phyloP scores from a whole-genome alignment of 345 rosid genomes.

The Brassica incana region DNA sequence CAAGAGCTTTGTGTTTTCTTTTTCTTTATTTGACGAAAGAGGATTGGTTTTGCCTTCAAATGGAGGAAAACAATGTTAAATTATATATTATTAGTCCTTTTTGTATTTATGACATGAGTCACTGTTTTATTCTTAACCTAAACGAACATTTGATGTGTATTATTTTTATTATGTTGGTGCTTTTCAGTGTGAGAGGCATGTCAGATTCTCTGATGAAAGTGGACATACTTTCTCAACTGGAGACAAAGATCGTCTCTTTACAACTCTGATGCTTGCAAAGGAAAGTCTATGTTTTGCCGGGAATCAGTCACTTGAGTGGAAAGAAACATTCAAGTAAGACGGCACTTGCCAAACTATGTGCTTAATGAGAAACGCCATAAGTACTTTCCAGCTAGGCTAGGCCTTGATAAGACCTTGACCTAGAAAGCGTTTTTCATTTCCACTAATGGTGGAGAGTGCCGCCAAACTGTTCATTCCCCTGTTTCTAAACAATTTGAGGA shows the following conservation, averaged over 20 bases:
- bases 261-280: conserved; percentile 32
- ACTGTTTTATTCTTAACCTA: conserved; percentile 7
- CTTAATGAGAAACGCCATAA: conserved; percentile 32
- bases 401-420: conserved; percentile 34
- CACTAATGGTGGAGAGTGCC: conserved; percentile 32
- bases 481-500: conserved; percentile 40
- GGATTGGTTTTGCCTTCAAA: conserved; percentile 12
- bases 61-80: conserved; percentile 11
- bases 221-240: conserved; percentile 27
- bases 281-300: conserved; percentile 32
- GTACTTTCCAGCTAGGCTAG: conserved; percentile 43
- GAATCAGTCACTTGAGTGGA: conserved; percentile 29
- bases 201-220: conserved; percentile 48
- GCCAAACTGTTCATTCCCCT: conserved; percentile 17
- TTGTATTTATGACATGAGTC: conserved; percentile 3
- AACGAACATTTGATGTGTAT: conserved; percentile 11
- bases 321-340: conserved; percentile 32
- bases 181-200: conserved; percentile 42
- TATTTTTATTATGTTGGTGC: conserved; percentile 21
- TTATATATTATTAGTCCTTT: neutral
- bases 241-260: neutral
- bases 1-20: neutral
- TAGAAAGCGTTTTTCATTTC: conserved; percentile 34
- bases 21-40: neutral
- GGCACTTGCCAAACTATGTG: conserved; percentile 30